These are phyloP conservation scores for Penicillium sp. DNA, from an alignment of 2,329 filamentous ascomycete genomes.

Conservation along the genomic window DNA sequence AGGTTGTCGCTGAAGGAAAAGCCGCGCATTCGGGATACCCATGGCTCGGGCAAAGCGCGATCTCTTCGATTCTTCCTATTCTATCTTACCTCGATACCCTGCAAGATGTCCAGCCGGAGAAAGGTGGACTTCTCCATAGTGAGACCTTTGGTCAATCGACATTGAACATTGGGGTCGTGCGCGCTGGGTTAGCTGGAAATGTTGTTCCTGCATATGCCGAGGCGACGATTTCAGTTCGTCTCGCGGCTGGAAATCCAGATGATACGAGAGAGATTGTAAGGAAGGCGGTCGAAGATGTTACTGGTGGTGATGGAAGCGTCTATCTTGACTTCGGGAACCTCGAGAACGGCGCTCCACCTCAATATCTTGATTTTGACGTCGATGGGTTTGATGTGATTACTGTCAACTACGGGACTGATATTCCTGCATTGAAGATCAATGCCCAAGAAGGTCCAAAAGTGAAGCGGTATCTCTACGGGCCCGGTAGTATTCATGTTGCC, in stretches of 20 bases:
- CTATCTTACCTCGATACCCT: neutral
- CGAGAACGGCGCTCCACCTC: neutral
- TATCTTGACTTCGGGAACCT: neutral
- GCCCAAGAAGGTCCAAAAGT: neutral
- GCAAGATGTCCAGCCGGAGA: neutral
- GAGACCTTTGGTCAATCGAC: neutral
- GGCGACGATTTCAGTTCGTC: neutral
- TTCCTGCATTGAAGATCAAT: neutral
- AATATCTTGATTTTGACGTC: neutral
- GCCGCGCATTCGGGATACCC: neutral
- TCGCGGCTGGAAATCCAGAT: neutral
- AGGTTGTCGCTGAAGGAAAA: neutral
- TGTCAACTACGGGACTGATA: neutral
- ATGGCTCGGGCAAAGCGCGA: neutral
- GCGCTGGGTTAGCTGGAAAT: neutral
- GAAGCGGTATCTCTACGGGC: neutral
- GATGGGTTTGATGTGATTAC: neutral
- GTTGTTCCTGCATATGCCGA: neutral
- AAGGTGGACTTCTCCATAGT: neutral
- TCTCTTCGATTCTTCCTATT: neutral
- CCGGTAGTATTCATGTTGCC: neutral
- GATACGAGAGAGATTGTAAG: neutral
- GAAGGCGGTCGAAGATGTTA: neutral
- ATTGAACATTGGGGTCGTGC: neutral
- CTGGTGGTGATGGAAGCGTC: neutral